Evolutionary conservation across 148 eudicot species (phyloP), one percentile per base, ranked within the genome.

Genomic region (Bassia scoparia): DNA sequence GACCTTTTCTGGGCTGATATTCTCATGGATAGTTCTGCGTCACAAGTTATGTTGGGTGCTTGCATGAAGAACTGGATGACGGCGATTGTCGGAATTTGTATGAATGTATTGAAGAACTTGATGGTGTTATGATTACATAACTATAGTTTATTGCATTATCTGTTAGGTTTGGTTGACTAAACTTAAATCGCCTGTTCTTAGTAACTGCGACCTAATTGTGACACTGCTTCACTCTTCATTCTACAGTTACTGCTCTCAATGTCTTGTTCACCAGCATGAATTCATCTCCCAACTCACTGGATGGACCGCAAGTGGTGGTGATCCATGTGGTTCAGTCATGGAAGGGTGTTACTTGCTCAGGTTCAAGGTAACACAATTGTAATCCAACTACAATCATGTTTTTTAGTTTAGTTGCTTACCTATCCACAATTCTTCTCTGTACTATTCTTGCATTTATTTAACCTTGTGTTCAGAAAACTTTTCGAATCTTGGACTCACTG

Each of bases 251-350:
- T 77, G 91, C 86, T 76, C 89, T 95, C 26, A 74, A 82, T 69
- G 61, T 14, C 37, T 78, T 95, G 92, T 95, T 71, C 80, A 82
- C 73, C 79, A 78, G 89, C 79, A 77, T 95, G 81, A 91, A 91
- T 83, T 88, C 93, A 17, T 86, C 97, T 56, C 60, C 76, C 90
- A 86, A 80, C 93, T 95, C 54, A 84, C 86, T 37, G 87, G 89
- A 63, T 95, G 98, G 98, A 88, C 68, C 31, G 61, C 96, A 49
- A 86, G 73, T 76, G 87, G 85, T 43, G 90, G 90, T 44, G 96
- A 95, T 86, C 98, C 98, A 35, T 95, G 98, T 83, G 87, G 86
- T 34, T n/a, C 85, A 92, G 52, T 83, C 89, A 18, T 95, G 98
- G 98, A 89, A 80, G 77, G 98, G 98, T 48, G 84, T 95, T 79